Evolutionary conservation across 1,284 basidiomycete species (phyloP), one percentile per base, ranked within the genome.

Genomic region (Pterula multifida): DNA sequence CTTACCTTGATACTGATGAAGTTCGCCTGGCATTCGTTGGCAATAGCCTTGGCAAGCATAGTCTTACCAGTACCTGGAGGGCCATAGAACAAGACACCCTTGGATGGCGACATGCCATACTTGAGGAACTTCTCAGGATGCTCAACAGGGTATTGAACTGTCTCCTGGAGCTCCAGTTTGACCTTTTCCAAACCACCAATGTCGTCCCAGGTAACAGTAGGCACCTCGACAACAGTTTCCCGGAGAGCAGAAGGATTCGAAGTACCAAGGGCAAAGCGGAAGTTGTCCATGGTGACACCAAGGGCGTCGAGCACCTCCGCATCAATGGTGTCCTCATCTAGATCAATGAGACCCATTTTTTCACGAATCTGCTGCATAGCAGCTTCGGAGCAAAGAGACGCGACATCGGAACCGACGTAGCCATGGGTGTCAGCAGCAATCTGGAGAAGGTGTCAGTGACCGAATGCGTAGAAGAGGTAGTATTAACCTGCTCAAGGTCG

Each of bases 71-170:
- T 95, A 79, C 93, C 93, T 55, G 93, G 93, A 60, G 93, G 93
- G 47, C 93, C 93, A 66, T 95, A 93, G 78, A 98, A 97, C 61
- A 95, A 71, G 47, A 98, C 94, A 80, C 94, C 96, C 76, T 98
- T 98, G 36, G 92, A 96, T 2, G 96, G 95, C 36, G 92, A 92
- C 90, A 98, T 96, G 57, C 96, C 96, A 62, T 98, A 98, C 75
- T 98, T 98, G 85, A 98, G 79, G 90, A 98, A 98, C 75, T 98
- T 98, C 67, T 98, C 96, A 55, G 96, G 96, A 65, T 98, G 96
- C 70, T 98, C 96, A 67, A 98, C 95, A 50, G 96, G 96, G 75
- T 98, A 98, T 63, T 97, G 94, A 0, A 99, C 95, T 9, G 96
- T 98, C 73, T 98, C 96, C 67, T 98, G 96, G 46, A 99, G 76